Evolutionary conservation across 225 moss, liverwort and hornwort species (phyloP), one percentile per base, ranked within the genome.

Genomic region (Physcomitrellopsis africana): DNA sequence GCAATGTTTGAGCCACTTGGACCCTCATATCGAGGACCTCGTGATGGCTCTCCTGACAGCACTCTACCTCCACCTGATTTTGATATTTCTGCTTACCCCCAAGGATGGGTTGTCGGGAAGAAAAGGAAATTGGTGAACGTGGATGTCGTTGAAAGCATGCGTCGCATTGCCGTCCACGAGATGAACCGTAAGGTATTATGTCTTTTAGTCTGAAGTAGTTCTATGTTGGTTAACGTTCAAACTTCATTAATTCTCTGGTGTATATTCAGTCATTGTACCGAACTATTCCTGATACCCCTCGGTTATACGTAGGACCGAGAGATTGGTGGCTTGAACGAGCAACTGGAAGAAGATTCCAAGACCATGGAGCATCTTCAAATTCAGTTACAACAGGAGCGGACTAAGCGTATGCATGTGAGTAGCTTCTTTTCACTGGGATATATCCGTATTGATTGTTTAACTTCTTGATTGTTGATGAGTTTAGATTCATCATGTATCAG

Each of bases 131-230:
- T 99, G 77, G 97, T 99, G 69, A 99, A 99, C 73, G 95, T 99
- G 63, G 97, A 99, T 81, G 97, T 95, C 42, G 97, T 99, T 61
- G 97, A 99, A 86, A 95, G 95, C 89, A 99, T 99, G 97, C 95
- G 97, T 65, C 94, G 95, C 65, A 93, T 99, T 76, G 97, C 97
- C 32, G 97, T 99, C 8, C 97, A 99, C 58, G 97, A 99, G 84
- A 99, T 99, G 97, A 99, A 99, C 75, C 87, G 97, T 60, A 95
- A 99, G 96, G 94, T 96, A 79, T 57, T 81, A 19, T 9, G 58
- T 63, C 24, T 70, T 59, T 15, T 16, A 22, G 22, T 62, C 46
- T 57, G 67, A 51, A 51, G 8, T 66, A 15, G 54, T 54, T 8
- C 13, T 24, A 37, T 37, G 66, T 65, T 56, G 6, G 2, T 55